A percentile compares a stretch with the other conserved stretches of the same genome.
phyloP scores from a whole-genome alignment of 106 monocot genomes.

The Allium sativum region DNA sequence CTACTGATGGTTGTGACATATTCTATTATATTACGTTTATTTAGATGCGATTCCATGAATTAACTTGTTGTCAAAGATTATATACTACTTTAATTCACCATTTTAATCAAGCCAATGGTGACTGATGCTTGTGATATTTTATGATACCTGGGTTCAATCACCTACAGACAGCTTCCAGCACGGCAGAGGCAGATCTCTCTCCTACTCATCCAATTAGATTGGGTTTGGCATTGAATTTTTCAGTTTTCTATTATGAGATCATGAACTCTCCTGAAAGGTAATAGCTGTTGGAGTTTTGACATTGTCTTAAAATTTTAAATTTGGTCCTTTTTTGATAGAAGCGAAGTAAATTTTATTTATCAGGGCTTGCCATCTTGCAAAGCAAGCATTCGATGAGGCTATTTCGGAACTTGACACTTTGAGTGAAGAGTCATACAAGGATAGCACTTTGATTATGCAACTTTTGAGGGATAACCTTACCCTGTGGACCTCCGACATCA shows the following conservation, averaged over 20 bases:
- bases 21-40: too few species aligned
- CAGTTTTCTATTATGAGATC: slow-evolving; percentile 62
- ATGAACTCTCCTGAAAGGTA: slow-evolving; percentile 47
- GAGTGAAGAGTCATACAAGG: slow-evolving; percentile 22
- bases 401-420: slow-evolving; percentile 13
- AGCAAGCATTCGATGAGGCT: slow-evolving; percentile 18
- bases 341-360: background rate
- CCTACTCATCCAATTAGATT: slow-evolving; percentile 58
- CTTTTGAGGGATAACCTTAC: slow-evolving; percentile 23
- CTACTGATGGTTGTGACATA: too few species aligned
- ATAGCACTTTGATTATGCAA: slow-evolving; percentile 18
- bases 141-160: background rate
- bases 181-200: slow-evolving; percentile 28
- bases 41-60: too few species aligned
- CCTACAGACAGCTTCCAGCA: slow-evolving; percentile 29
- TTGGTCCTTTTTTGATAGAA: too few species aligned
- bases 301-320: too few species aligned
- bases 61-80: too few species aligned
- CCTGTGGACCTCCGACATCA: slow-evolving; percentile 17
- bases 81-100: too few species aligned
- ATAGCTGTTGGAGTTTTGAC: background rate
- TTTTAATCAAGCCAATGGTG: too few species aligned
- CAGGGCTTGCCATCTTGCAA: slow-evolving; percentile 18
- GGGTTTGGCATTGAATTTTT: slow-evolving; percentile 51
- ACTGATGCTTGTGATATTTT: background rate